Percentiles rank a stretch among this genome's conserved stretches.
phyloP scores from a whole-genome alignment of 2,329 filamentous ascomycete genomes.

The Clarireedia monteithiana region DNA sequence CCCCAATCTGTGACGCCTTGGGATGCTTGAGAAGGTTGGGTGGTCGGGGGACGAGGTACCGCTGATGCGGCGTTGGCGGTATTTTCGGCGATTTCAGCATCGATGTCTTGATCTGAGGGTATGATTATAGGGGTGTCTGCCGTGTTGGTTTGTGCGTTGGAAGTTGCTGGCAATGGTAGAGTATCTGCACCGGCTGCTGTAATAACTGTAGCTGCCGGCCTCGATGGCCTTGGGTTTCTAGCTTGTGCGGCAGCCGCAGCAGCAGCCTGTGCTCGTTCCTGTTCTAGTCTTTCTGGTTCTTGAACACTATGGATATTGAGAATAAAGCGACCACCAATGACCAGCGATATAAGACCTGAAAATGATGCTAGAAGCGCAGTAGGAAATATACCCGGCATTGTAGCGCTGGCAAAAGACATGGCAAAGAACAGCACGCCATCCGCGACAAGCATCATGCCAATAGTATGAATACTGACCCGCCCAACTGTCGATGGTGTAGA shows the following conservation, averaged over 20 bases:
- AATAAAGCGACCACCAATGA: slow-evolving; percentile 49
- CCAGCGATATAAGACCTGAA: slow-evolving; percentile 47
- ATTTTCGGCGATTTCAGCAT: slow-evolving; percentile 47
- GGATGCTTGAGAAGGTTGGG: slow-evolving; percentile 22
- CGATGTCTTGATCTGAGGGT: slow-evolving; percentile 56
- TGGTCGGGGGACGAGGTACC: slow-evolving; percentile 14
- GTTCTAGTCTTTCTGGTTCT: slow-evolving; percentile 45
- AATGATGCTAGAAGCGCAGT: slow-evolving; percentile 48
- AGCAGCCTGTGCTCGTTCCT: slow-evolving; percentile 20
- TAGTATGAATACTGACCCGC: slow-evolving; percentile 57
- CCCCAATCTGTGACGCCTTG: slow-evolving; percentile 36
- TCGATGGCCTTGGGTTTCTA: slow-evolving; percentile 17
- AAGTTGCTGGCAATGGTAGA: slow-evolving; percentile 6
- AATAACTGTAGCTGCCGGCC: slow-evolving; percentile 17
- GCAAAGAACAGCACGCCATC: slow-evolving; percentile 52
- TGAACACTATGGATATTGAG: slow-evolving; percentile 54
- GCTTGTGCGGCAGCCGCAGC: slow-evolving; percentile 22
- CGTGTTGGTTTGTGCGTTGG: not conserved
- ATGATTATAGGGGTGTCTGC: slow-evolving; percentile 43
- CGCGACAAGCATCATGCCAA: slow-evolving; percentile 53
- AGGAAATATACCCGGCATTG: slow-evolving; percentile 48
- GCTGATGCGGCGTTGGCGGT: slow-evolving; percentile 26
- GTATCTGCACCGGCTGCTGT: slow-evolving; percentile 21
- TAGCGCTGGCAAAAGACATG: slow-evolving; percentile 46
- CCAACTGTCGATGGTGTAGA: slow-evolving; percentile 61